Evolutionary conservation across 495 filamentous ascomycete species (phyloP).

Genomic region (Opeltia flavorubescens): DNA sequence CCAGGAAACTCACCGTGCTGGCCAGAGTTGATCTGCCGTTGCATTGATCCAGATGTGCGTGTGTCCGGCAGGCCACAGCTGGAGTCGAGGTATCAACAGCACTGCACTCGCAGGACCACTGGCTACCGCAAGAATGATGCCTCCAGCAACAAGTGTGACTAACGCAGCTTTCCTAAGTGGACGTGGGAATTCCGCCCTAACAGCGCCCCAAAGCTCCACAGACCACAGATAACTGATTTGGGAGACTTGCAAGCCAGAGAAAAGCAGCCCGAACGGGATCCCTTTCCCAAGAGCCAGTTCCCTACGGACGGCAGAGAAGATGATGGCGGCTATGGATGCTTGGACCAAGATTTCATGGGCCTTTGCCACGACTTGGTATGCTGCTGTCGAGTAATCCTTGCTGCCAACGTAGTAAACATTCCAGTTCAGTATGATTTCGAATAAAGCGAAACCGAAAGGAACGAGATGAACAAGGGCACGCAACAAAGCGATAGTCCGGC

Average conservation of each 20-base stretch:
- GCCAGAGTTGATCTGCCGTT: slow-evolving; percentile 15
- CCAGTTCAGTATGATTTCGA: slow-evolving; percentile 11
- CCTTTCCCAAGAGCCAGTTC: slow-evolving; percentile 6
- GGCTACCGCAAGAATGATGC: slow-evolving; percentile 7
- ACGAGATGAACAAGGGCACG: slow-evolving; percentile 7
- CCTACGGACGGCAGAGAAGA: slow-evolving; percentile 12
- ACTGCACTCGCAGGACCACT: slow-evolving; percentile 16
- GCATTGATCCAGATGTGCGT: slow-evolving; percentile 18
- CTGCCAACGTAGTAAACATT: slow-evolving; percentile 11
- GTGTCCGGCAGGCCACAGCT: slow-evolving; percentile 15
- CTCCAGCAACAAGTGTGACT: not conserved
- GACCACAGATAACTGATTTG: slow-evolving; percentile 19
- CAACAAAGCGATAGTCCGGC: slow-evolving; percentile 1
- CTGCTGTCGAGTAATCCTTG: slow-evolving; percentile 8
- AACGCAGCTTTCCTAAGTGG: not conserved
- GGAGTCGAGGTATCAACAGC: slow-evolving; percentile 11
- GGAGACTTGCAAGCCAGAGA: slow-evolving; percentile 14
- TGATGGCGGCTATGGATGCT: slow-evolving; percentile 12
- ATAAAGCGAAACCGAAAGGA: slow-evolving; percentile 8
- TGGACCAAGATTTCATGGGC: slow-evolving; percentile 17
- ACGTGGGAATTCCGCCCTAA: not conserved
- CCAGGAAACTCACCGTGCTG: not conserved
- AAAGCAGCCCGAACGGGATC: slow-evolving; percentile 13
- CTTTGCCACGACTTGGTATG: slow-evolving; percentile 16
- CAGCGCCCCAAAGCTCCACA: slow-evolving; percentile 14